Evolutionary conservation across 805 yeast genomes (phyloP).

Genomic region (Teunomyces funiuensis): DNA sequence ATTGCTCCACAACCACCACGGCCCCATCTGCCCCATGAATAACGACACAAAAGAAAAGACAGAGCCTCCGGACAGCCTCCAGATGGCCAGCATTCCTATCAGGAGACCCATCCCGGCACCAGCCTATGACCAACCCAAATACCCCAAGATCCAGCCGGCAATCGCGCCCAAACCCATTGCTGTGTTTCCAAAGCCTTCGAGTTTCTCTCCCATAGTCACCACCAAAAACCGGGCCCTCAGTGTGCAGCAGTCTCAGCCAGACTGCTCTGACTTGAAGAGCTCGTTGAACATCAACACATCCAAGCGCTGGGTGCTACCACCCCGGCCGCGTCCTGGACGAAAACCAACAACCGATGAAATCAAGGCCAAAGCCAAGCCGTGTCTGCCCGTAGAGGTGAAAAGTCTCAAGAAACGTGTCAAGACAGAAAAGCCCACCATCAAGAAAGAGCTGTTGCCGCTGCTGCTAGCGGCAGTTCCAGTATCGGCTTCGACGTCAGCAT

Average conservation of each 20-base stretch:
- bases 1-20: neutral
- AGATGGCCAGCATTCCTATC: neutral
- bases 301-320: conserved; percentile 42
- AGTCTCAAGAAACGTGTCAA: conserved; percentile 9
- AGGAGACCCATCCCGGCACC: neutral
- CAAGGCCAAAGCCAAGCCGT: conserved; percentile 1
- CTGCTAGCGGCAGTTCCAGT: neutral
- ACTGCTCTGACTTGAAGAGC: conserved; percentile 10
- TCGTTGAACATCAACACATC: conserved; percentile 36
- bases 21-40: neutral
- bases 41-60: neutral
- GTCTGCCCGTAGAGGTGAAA: neutral
- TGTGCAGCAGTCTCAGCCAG: conserved; percentile 12
- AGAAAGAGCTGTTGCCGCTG: conserved; percentile 1
- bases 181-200: conserved; percentile 27
- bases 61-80: conserved; percentile 1
- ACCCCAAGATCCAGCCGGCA: conserved; percentile 39
- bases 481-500: neutral
- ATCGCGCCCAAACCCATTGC: conserved; percentile 40
- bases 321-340: conserved; percentile 43
- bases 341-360: conserved; percentile 26
- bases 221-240: conserved; percentile 16
- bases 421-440: conserved; percentile 5
- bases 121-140: conserved; percentile 15
- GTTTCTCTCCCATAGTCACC: conserved; percentile 16